phyloP scores from a whole-genome alignment of 139 green algal species.

The Chlorella sp. region DNA sequence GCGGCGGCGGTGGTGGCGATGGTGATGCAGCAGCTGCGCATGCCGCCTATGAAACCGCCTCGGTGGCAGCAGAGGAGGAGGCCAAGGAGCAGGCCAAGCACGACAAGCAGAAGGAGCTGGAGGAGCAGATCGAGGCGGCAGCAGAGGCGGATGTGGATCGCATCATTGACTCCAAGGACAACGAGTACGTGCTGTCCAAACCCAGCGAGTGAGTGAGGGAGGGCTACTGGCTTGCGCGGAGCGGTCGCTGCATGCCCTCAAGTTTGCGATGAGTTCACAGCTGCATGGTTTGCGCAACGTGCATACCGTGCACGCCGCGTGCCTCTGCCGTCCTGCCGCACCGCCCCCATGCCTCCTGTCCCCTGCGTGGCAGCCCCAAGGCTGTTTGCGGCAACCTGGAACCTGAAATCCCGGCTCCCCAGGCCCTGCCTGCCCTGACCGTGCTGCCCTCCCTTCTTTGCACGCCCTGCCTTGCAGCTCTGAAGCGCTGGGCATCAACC shows the following conservation, averaged over 20 bases:
- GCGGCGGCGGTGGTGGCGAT: neutral
- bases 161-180: slow-evolving; percentile 97
- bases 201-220: slow-evolving; percentile 74
- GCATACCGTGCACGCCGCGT: no score
- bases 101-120: slow-evolving; percentile 26
- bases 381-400: neutral
- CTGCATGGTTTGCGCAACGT: no score
- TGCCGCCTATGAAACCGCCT: neutral
- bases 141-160: slow-evolving; percentile 84
- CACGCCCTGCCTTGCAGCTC: slow-evolving; percentile 38
- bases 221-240: no score
- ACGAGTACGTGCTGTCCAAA: slow-evolving; percentile 98
- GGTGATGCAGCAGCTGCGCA: neutral
- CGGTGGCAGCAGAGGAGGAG: slow-evolving; percentile 1
- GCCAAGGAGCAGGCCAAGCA: neutral
- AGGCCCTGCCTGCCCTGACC: no score
- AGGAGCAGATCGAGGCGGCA: slow-evolving; percentile 7
- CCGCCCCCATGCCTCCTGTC: no score
- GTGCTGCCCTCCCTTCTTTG: neutral
- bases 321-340: no score
- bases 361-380: neutral
- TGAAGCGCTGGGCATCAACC: slow-evolving; percentile 82
- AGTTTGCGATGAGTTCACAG: no score
- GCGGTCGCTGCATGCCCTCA: no score
- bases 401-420: neutral